Conservation (phyloP, 78 protist genomes). For the Planoprotostelium fungivorum region DNA sequence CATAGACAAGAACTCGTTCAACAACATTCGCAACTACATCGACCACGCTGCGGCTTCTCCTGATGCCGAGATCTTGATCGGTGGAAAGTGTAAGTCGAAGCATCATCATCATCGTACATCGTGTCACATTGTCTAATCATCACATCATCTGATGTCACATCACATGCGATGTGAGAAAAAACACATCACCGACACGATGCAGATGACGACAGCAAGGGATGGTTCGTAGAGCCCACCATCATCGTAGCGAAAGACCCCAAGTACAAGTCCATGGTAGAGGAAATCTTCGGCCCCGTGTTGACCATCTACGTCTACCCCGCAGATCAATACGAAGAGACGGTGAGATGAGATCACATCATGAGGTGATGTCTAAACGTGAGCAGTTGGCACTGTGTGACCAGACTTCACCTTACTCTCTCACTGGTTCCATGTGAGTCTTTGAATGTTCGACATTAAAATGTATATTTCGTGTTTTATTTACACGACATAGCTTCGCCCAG, state of each 20-base stretch:
- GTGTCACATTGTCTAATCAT: background rate
- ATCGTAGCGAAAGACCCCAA: constrained; percentile 74
- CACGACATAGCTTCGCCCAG: constrained; percentile 23
- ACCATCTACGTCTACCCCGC: constrained; percentile 82
- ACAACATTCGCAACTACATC: constrained; percentile 69
- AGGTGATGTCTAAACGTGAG: background rate
- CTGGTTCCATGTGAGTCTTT: constrained; percentile 77
- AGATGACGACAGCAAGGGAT: constrained; percentile 68
- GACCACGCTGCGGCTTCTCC: constrained; percentile 72
- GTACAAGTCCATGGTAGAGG: constrained; percentile 74
- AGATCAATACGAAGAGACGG: constrained; percentile 41
- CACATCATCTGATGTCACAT: too few species aligned
- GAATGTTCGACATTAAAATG: background rate
- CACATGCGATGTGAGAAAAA: too few species aligned
- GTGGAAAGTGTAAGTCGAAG: constrained; percentile 50
- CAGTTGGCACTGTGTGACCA: constrained; percentile 39
- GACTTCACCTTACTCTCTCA: constrained; percentile 81
- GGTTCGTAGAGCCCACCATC: constrained; percentile 88
- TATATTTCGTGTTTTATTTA: background rate
- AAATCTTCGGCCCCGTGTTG: constrained; percentile 94
- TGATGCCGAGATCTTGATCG: constrained; percentile 70
- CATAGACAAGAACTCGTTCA: constrained; percentile 79
- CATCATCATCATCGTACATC: background rate
- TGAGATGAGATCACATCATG: background rate
- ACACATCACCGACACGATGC: background rate